Evolutionary conservation across 2,329 filamentous ascomycete species (phyloP), one percentile per base, ranked within the genome.

Genomic region (Dothideomycetes sp.): DNA sequence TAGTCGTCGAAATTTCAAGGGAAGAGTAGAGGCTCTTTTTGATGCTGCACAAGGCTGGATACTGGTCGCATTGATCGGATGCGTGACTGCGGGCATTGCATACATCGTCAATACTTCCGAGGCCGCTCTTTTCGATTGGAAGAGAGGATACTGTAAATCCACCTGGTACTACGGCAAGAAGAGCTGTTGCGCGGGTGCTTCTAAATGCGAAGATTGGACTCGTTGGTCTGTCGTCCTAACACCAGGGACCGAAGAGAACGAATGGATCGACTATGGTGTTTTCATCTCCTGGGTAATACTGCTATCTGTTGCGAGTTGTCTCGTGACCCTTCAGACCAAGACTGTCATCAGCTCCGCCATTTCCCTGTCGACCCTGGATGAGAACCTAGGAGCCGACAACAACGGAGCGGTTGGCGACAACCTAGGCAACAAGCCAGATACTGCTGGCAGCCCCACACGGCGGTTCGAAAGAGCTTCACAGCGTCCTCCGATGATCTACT

Each of bases 1-100:
- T 35, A 80, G 74, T 53, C 74, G 87, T 34, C 93, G 82, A 59
- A 91, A 89, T 63, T 73, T 94, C 46, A 80, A 81, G 57, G 89
- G 89, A n/a, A 79, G 83, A 33, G 51, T 94, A 11, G 67, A 76
- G 32, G 74, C 84, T 1, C 73, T 83, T 54, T 84, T 91, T 45
- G 91, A 98, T 56, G 83, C 84, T 35, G 80, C 82, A 4, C 88
- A 96, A 62, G 91, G 89, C 32, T 98, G 91, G 91, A 78, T 96
- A 43, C 68, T 96, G 32, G 91, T 91, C 39, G 89, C 87, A 5
- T 66, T 96, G 16, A 91, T 94, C 42, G 91, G 91, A 20, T 79
- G 86, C 49, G 64, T 94, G 22, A 86, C 91, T 0, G 91, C 91
- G 8, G 68, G 81, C 7, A 70, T 94, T 43, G 91, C 91, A 13